A percentile compares a stretch with the other conserved stretches of the same genome.
These are phyloP conservation scores for Powellomyces hirtus DNA, from an alignment of 192 early-diverging fungal genomes.

Conservation along the genomic window DNA sequence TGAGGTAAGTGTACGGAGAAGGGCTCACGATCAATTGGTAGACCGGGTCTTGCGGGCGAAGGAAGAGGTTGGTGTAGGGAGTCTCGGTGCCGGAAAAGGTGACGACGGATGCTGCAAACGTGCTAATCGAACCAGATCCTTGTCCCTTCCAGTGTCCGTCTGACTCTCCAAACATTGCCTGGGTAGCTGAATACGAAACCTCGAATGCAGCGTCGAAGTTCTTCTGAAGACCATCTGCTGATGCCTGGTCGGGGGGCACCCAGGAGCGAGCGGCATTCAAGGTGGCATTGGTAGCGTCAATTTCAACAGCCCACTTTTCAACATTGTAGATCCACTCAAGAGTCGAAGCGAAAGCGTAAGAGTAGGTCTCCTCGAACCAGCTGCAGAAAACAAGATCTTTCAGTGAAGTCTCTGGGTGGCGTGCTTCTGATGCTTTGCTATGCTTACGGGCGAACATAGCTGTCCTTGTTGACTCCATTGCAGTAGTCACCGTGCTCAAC, in stretches of 20 bases:
- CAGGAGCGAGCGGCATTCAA: constrained; percentile 10
- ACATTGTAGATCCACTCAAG: constrained; percentile 31
- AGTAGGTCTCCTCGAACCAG: constrained; percentile 23
- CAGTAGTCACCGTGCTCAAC: constrained; percentile 24
- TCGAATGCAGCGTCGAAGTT: constrained; percentile 27
- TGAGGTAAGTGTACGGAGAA: constrained; percentile 21
- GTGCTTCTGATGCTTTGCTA: no score
- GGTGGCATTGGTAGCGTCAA: constrained; percentile 8
- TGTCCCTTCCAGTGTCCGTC: constrained; percentile 30
- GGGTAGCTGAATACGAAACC: constrained; percentile 25
- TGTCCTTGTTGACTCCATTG: constrained; percentile 17
- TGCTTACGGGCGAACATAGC: constrained; percentile 15
- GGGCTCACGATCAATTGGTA: constrained; percentile 4
- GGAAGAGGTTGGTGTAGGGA: constrained; percentile 16
- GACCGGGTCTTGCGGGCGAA: constrained; percentile 11
- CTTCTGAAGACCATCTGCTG: neutral
- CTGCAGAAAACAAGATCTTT: no score
- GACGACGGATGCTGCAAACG: constrained; percentile 7
- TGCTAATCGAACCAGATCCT: constrained; percentile 21
- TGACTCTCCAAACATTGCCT: constrained; percentile 20
- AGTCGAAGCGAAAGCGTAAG: constrained; percentile 13
- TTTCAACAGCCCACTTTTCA: constrained; percentile 19
- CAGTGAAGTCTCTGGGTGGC: no score
- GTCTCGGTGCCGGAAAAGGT: constrained; percentile 1
- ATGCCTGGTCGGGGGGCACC: neutral